Conservation (phyloP, 129 eudicot genomes). For the Smallanthus sonchifolius region DNA sequence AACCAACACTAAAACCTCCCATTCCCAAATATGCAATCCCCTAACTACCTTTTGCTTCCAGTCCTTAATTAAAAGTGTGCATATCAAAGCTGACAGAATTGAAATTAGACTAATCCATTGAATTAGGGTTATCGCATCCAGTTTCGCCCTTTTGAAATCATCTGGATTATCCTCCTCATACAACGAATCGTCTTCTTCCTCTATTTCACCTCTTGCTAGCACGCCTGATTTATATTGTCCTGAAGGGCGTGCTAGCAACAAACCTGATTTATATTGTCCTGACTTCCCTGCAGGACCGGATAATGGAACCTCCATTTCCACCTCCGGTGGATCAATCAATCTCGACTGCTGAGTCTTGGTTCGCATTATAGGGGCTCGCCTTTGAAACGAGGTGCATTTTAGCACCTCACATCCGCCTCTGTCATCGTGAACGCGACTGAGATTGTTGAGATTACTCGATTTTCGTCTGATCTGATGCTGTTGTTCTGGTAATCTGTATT, state of each 20-base stretch:
- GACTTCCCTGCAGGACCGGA: constrained; percentile 30
- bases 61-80: constrained; percentile 32
- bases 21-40: constrained; percentile 69
- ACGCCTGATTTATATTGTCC: constrained; percentile 47
- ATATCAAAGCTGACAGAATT: constrained; percentile 38
- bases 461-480: constrained; percentile 25
- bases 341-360: constrained; percentile 58
- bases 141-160: constrained; percentile 41
- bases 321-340: constrained; percentile 56
- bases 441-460: constrained; percentile 12
- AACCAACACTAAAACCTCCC: constrained; percentile 79
- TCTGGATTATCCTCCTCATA: constrained; percentile 69
- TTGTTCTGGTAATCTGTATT: constrained; percentile 18
- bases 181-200: constrained; percentile 66
- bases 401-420: constrained; percentile 50
- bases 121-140: constrained; percentile 42
- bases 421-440: background rate
- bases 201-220: constrained; percentile 28
- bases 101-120: constrained; percentile 56
- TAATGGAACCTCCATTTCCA: constrained; percentile 21
- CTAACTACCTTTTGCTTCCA: constrained; percentile 42
- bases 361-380: constrained; percentile 39
- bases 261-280: constrained; percentile 41
- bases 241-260: constrained; percentile 24
- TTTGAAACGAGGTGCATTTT: constrained; percentile 66